Conservation (phyloP, 441 rosid genomes). For the Populus hybrid region DNA sequence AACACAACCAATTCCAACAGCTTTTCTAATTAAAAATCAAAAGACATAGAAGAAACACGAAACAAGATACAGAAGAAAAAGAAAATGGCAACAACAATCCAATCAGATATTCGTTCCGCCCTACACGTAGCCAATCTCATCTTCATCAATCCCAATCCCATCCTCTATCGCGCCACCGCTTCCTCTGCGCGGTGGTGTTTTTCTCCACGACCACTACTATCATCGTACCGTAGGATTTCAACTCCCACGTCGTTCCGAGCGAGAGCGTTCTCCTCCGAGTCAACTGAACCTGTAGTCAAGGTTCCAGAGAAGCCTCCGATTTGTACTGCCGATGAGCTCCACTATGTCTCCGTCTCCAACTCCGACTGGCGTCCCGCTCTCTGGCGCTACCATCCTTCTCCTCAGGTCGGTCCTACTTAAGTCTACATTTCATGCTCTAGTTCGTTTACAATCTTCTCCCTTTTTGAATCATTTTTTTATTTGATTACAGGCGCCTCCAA, state of each 20-base stretch:
- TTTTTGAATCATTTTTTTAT: background rate
- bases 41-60: background rate
- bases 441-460: background rate
- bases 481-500: conserved; percentile 54
- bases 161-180: conserved; percentile 18
- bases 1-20: background rate
- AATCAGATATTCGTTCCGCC: conserved; percentile 51
- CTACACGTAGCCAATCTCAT: conserved; percentile 37
- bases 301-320: conserved; percentile 60
- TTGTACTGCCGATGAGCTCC: conserved; percentile 91
- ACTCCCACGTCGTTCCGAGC: conserved; percentile 21
- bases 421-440: background rate
- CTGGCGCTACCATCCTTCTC: conserved; percentile 88
- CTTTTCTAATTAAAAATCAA: too few relatives aligned
- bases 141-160: conserved; percentile 12
- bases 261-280: conserved; percentile 50
- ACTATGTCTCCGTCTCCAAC: conserved; percentile 63
- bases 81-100: conserved; percentile 19
- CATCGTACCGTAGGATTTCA: background rate
- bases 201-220: background rate
- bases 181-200: conserved; percentile 16
- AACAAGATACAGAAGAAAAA: too few relatives aligned
- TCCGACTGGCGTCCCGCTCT: conserved; percentile 93
- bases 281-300: conserved; percentile 24
- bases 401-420: conserved; percentile 42